phyloP scores from a whole-genome alignment of 163 green algal species.

The Coccomyxa subellipsoidea region DNA sequence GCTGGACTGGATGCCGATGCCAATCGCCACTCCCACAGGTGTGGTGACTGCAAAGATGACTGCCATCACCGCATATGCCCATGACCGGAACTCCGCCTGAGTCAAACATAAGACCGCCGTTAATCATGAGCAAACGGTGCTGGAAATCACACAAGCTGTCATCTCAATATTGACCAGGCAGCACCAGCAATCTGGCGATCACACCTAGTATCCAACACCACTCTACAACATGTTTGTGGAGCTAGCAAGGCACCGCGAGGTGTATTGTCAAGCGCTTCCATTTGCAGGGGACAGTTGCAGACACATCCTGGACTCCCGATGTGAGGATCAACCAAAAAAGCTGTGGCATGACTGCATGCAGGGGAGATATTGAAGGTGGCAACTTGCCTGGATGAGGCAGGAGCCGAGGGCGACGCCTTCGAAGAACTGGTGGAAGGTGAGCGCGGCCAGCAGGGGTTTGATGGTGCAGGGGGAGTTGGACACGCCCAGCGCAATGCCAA shows the following conservation, averaged over 20 bases:
- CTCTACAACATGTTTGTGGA: no score
- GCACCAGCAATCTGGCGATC: no score
- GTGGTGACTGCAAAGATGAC: conserved; percentile 23
- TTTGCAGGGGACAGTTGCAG: no score
- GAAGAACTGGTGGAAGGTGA: conserved; percentile 41
- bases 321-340: no score
- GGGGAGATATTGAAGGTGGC: background rate
- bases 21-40: conserved; percentile 29
- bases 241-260: no score
- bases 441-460: conserved; percentile 31
- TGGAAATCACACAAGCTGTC: no score
- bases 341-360: no score
- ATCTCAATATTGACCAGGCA: no score
- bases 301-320: no score
- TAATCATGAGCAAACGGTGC: background rate
- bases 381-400: conserved; percentile 1
- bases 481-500: conserved; percentile 45
- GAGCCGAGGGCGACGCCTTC: conserved; percentile 45
- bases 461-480: conserved; percentile 16
- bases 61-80: conserved; percentile 14
- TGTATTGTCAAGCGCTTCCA: no score
- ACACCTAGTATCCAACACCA: no score
- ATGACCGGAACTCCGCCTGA: background rate
- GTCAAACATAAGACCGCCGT: no score
- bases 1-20: conserved; percentile 16